Base-by-base conservation (phyloP, 768 basidiomycete genomes). In the Rhizopogon vinicolor region DNA sequence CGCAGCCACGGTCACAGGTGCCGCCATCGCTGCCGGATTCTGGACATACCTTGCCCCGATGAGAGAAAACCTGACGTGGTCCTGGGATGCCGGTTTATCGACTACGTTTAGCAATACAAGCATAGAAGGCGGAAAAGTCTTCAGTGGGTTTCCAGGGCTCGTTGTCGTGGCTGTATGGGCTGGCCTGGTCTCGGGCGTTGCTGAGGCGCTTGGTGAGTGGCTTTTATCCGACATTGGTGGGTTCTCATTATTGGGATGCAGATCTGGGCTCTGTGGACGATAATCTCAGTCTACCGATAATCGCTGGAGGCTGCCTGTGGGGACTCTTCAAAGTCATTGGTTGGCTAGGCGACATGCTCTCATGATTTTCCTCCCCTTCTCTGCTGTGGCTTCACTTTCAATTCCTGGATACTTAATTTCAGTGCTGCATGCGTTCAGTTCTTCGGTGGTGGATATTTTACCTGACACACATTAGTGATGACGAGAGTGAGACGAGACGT, bases 201-300 rank as follows among this genome's bases (percentile, higher is more conserved):
- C 89, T n/a, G 94, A 96, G 69, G 93, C 93, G 0, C 72, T 96
- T 14, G 93, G 93, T 93, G 65, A 58, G 85, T 77, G 57, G 53
- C 39, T 42, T 46, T 51, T 22, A 22, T 35, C 25, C 41, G 61
- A 39, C 7, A 59, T 13, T 25, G 41, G 14, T 58, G 31, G 44
- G 48, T 45, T 31, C 7, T 60, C 53, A 53, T 49, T 29, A 4
- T 33, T 13, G 29, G 25, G 29, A 22, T 37, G 29, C 65, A 96
- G 92, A 95, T 68, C 75, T 96, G 3, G 92, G 92, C 16, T 81
- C 79, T 0, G 66, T 93, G 40, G 94, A 97, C 63, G 94, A 97
- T 65, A 96, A 97, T 67, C 69, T 97, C 25, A 95, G 91, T 7
- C 72, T 97, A 25, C 94, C 94, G 4, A 85, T 96, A 65, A 82